These are phyloP conservation scores for Hysterangium stoloniferum DNA, from an alignment of 768 basidiomycete species.

Conservation along the genomic window DNA sequence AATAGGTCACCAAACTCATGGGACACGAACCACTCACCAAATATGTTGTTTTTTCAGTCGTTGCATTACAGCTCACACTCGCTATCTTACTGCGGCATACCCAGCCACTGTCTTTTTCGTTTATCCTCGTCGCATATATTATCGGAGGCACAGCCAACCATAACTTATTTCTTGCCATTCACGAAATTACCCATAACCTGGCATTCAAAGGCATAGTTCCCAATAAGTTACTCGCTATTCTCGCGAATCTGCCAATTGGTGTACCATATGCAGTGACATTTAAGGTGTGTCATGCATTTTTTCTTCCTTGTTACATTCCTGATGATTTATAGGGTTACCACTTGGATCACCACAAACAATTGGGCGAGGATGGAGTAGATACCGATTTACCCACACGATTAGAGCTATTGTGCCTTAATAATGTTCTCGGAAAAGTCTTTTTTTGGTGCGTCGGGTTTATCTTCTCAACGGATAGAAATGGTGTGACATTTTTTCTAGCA, in stretches of 20 bases:
- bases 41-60: slow-evolving; percentile 79
- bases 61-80: slow-evolving; percentile 60
- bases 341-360: slow-evolving; percentile 91
- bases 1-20: slow-evolving; percentile 94
- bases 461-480: background rate
- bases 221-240: slow-evolving; percentile 84
- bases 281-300: slow-evolving; percentile 48
- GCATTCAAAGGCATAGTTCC: slow-evolving; percentile 77
- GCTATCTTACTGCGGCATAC: slow-evolving; percentile 63
- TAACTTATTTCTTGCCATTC: slow-evolving; percentile 95
- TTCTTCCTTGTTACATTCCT: background rate
- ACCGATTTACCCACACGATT: slow-evolving; percentile 86
- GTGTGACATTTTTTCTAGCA: slow-evolving; percentile 36
- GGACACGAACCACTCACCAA: slow-evolving; percentile 89
- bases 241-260: slow-evolving; percentile 90
- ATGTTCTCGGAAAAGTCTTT: slow-evolving; percentile 96
- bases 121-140: slow-evolving; percentile 71
- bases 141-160: slow-evolving; percentile 96
- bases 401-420: slow-evolving; percentile 83
- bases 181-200: slow-evolving; percentile 97
- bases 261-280: slow-evolving; percentile 94
- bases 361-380: slow-evolving; percentile 94
- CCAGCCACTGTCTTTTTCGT: slow-evolving; percentile 59
- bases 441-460: slow-evolving; percentile 63
- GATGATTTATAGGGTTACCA: slow-evolving; percentile 62